Base-by-base conservation (phyloP, 192 early-diverging fungal species). In the Backusella circina region DNA sequence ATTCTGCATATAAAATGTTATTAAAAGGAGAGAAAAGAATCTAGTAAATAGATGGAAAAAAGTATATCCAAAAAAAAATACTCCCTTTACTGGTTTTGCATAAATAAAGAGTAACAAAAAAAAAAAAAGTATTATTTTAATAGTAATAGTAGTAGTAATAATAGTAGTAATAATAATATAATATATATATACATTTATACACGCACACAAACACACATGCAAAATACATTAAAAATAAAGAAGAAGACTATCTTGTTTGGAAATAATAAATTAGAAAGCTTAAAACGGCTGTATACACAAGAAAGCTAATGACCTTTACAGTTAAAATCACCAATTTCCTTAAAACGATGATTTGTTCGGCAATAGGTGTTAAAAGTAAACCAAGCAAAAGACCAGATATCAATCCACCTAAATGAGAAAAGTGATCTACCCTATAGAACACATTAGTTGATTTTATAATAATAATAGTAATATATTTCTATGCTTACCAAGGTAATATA, bases 351-450 rank as follows among this genome's bases (percentile, higher is more conserved):
- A 12, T 28, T 61, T 61, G 54, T 61, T 61, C 26, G 54, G 54
- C 65, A 67, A 32, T 41, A 47, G 69, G 69, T 70, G 47, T 30
- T 30, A 70, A 47, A 47, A 70, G 28, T 28, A 70, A 15, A 23
- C 38, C 5, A 12, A 73, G 16, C 6, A 73, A 73, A 21, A 44
- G 8, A 15, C 32, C 73, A 18, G 51, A 39, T 47, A 67, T n/a
- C 73, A 94, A 73, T 26, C 71, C 65, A 31, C 77, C 95, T 37
- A 95, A 83, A 84, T 96, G 95, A 35, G 95, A 93, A 82, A 94
- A 93, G 79, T 95, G 95, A 81, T 96, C 68, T 28, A 70, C 68
- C 32, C 65, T 66, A 66, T 13, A 18, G 21, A n/a, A 44, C 37
- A 26, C 7, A 8, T n/a, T 38, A 26, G 10, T 13, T 69, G 8